Conservation (phyloP, 2,329 filamentous ascomycete genomes). For the Fusarium palustre region DNA sequence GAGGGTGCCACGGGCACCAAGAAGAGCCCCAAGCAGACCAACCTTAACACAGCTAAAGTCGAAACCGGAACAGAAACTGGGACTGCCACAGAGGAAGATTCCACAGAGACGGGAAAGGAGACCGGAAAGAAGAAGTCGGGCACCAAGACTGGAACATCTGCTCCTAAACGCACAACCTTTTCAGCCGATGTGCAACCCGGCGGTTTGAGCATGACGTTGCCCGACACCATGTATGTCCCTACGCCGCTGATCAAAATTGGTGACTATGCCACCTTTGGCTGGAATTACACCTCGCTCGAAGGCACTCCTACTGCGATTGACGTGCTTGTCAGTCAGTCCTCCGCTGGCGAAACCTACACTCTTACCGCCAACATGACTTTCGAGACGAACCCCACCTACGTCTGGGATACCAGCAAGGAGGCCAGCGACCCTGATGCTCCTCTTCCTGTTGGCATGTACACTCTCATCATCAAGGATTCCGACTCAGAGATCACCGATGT, state of each 20-base stretch:
- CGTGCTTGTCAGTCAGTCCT: conserved; percentile 67
- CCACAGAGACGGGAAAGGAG: conserved; percentile 30
- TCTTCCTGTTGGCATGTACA: conserved; percentile 67
- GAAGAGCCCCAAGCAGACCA: conserved; percentile 46
- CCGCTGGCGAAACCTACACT: conserved; percentile 66
- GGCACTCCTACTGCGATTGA: conserved; percentile 71
- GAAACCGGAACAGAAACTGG: conserved; percentile 27
- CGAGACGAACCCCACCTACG: conserved; percentile 61
- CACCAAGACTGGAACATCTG: conserved; percentile 43
- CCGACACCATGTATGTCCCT: conserved; percentile 57
- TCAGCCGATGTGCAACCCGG: conserved; percentile 61
- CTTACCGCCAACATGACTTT: conserved; percentile 73
- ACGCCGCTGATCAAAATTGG: conserved; percentile 70
- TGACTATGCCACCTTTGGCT: conserved; percentile 69
- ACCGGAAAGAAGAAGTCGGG: conserved; percentile 42
- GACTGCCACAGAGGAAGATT: conserved; percentile 24
- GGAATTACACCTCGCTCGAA: conserved; percentile 73
- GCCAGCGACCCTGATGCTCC: conserved; percentile 59
- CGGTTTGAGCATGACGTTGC: conserved; percentile 65
- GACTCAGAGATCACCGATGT: conserved; percentile 62
- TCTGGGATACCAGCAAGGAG: conserved; percentile 69
- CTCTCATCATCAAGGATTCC: conserved; percentile 71
- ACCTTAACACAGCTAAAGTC: conserved; percentile 56
- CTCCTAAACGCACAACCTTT: conserved; percentile 56
- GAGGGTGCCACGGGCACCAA: conserved; percentile 42